phyloP scores from a whole-genome alignment of 148 eudicot genomes.

The Chenopodium suecicum region DNA sequence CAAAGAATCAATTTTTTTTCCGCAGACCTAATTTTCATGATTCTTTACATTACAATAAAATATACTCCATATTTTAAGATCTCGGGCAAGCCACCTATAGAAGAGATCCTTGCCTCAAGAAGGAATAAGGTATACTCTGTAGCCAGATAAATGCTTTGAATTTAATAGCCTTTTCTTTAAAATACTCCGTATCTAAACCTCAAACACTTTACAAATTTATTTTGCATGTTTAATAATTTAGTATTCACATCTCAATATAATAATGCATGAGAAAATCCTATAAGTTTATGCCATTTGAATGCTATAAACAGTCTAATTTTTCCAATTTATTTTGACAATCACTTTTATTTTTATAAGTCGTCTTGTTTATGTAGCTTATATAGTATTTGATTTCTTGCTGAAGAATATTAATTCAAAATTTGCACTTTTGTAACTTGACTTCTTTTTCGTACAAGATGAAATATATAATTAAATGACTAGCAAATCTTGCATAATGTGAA shows the following conservation, averaged over 20 bases:
- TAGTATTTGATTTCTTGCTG: neutral
- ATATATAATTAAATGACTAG: slow-evolving; percentile 41
- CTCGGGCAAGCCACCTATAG: slow-evolving; percentile 81
- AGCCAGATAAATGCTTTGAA: neutral
- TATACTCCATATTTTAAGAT: neutral
- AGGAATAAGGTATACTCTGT: slow-evolving; percentile 51
- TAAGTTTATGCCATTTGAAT: neutral
- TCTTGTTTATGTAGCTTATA: too few relatives aligned
- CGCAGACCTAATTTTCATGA: neutral
- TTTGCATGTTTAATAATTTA: too few relatives aligned
- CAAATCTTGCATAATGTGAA: slow-evolving; percentile 58
- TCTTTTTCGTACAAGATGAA: slow-evolving; percentile 43
- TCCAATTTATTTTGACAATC: neutral
- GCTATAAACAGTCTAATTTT: neutral
- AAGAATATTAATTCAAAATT: neutral
- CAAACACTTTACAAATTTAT: too few relatives aligned
- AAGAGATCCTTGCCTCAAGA: slow-evolving; percentile 63
- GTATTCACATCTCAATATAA: too few relatives aligned
- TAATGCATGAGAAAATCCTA: too few relatives aligned
- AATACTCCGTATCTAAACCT: too few relatives aligned
- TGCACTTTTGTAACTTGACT: neutral
- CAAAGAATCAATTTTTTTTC: neutral
- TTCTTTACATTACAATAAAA: neutral
- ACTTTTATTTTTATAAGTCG: neutral
- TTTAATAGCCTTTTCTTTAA: neutral